Conservation (phyloP, 495 filamentous ascomycete genomes). For the Neurospora sp. region DNA sequence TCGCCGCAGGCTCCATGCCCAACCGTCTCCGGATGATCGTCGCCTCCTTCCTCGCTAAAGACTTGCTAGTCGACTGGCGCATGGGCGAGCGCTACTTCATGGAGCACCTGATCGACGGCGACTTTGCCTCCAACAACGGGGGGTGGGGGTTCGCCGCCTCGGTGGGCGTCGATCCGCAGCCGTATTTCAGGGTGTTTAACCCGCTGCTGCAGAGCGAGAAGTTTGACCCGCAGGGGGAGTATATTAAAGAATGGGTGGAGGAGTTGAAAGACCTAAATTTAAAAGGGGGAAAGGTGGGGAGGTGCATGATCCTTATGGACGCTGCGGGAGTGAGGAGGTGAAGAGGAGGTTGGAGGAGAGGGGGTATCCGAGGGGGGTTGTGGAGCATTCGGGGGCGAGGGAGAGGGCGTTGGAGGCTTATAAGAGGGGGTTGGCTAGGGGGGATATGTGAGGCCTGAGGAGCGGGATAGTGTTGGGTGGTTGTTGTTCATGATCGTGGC, state of each 20-base stretch:
- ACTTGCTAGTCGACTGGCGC: conserved; percentile 84
- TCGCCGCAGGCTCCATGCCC: conserved; percentile 69
- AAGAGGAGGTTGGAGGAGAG: conserved; percentile 48
- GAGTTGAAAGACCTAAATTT: conserved; percentile 49
- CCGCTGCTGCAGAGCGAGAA: conserved; percentile 78
- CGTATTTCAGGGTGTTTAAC: conserved; percentile 89
- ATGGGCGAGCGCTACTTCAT: conserved; percentile 86
- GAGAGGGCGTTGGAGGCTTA: conserved; percentile 60
- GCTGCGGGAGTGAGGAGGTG: conserved; percentile 46
- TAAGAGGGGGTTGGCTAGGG: conserved; percentile 42
- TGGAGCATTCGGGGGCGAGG: conserved; percentile 60
- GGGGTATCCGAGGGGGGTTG: conserved; percentile 66
- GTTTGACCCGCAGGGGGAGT: conserved; percentile 59
- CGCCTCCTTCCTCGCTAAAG: conserved; percentile 79
- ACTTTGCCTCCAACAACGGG: conserved; percentile 87
- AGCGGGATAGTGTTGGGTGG: background rate
- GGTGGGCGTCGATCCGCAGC: conserved; percentile 84
- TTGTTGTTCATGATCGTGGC: background rate
- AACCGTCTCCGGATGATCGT: conserved; percentile 86
- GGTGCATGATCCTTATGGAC: conserved; percentile 69
- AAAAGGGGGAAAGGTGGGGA: conserved; percentile 24
- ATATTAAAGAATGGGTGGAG: conserved; percentile 63
- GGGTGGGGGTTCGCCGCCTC: conserved; percentile 81
- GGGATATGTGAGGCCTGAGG: conserved; percentile 3
- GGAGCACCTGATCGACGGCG: conserved; percentile 79